A percentile compares a stretch with the other conserved stretches of the same genome.
Evolutionary conservation across 2,329 filamentous ascomycete species (phyloP).

Genomic region (Orbilia brochopaga): DNA sequence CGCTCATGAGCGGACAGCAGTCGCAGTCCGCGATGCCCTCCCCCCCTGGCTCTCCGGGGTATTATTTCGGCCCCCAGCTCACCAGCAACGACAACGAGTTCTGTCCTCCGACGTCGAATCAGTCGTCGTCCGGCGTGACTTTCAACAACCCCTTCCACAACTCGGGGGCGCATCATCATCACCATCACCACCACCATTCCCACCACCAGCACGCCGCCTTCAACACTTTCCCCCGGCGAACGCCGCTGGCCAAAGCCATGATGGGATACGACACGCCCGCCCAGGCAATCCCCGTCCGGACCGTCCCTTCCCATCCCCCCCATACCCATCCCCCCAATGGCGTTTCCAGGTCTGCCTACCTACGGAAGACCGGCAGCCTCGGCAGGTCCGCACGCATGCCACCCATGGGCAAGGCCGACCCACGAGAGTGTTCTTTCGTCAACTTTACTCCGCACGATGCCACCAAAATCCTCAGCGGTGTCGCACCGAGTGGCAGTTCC

Average conservation of each 20-base stretch:
- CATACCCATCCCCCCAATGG: conserved; percentile 45
- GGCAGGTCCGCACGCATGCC: conserved; percentile 50
- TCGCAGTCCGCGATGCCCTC: conserved; percentile 47
- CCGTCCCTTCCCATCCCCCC: conserved; percentile 37
- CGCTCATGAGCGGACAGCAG: conserved; percentile 37
- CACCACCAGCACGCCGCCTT: conserved; percentile 35
- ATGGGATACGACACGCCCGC: conserved; percentile 43
- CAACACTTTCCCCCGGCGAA: conserved; percentile 50
- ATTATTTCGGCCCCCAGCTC: conserved; percentile 40
- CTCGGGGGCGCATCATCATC: conserved; percentile 46
- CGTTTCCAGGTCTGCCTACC: conserved; percentile 40
- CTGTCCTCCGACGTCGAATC: conserved; percentile 40
- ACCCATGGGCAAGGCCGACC: conserved; percentile 39
- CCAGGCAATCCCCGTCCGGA: conserved; percentile 44
- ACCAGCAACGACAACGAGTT: conserved; percentile 32
- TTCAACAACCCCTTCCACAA: conserved; percentile 50
- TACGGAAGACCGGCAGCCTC: conserved; percentile 47
- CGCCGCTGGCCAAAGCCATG: conserved; percentile 39
- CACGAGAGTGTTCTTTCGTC: conserved; percentile 69
- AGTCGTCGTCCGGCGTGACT: conserved; percentile 31
- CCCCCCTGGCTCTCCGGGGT: conserved; percentile 43
- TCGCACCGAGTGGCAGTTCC: conserved; percentile 85
- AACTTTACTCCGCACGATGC: conserved; percentile 88
- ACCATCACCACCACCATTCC: no score
- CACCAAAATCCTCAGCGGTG: conserved; percentile 79